phyloP scores from a whole-genome alignment of 2,329 filamentous ascomycete genomes.

The Pseudogymnoascus sp. region DNA sequence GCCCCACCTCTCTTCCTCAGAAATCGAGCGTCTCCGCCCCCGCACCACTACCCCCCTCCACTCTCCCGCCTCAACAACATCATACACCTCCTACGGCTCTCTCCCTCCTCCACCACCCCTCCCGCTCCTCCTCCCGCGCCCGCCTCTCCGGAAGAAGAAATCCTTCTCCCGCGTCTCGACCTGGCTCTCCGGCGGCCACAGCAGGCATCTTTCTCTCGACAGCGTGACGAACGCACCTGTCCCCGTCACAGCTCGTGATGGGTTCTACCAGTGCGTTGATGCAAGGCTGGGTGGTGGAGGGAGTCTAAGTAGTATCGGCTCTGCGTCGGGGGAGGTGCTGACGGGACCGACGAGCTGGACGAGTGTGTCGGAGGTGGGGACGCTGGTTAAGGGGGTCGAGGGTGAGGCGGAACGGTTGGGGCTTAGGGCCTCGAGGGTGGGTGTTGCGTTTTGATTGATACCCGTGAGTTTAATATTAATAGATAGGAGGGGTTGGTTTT shows the following conservation, averaged over 20 bases:
- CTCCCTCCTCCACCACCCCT: slow-evolving; percentile 37
- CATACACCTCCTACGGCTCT: slow-evolving; percentile 30
- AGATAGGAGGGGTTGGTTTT: neutral
- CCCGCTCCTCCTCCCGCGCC: slow-evolving; percentile 47
- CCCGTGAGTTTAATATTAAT: neutral
- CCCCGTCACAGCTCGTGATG: slow-evolving; percentile 43
- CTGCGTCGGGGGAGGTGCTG: slow-evolving; percentile 30
- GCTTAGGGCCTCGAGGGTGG: slow-evolving; percentile 31
- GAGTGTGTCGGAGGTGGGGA: slow-evolving; percentile 26
- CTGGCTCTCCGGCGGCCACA: slow-evolving; percentile 44
- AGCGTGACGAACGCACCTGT: slow-evolving; percentile 48
- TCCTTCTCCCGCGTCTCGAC: slow-evolving; percentile 54
- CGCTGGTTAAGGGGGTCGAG: slow-evolving; percentile 20
- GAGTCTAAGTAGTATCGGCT: slow-evolving; percentile 42
- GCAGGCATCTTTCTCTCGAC: slow-evolving; percentile 37
- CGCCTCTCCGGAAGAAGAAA: slow-evolving; percentile 57
- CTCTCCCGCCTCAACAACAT: slow-evolving; percentile 10
- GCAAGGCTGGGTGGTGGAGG: slow-evolving; percentile 13
- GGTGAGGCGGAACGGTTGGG: slow-evolving; percentile 16
- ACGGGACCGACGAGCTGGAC: slow-evolving; percentile 43
- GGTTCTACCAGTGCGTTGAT: slow-evolving; percentile 51
- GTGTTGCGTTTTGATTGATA: slow-evolving; percentile 40
- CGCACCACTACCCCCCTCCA: slow-evolving; percentile 10
- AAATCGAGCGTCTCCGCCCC: slow-evolving; percentile 8
- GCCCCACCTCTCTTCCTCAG: neutral